These are phyloP conservation scores for Tetracentron sinense DNA, from an alignment of 164 flowering plant genomes.

Conservation along the genomic window DNA sequence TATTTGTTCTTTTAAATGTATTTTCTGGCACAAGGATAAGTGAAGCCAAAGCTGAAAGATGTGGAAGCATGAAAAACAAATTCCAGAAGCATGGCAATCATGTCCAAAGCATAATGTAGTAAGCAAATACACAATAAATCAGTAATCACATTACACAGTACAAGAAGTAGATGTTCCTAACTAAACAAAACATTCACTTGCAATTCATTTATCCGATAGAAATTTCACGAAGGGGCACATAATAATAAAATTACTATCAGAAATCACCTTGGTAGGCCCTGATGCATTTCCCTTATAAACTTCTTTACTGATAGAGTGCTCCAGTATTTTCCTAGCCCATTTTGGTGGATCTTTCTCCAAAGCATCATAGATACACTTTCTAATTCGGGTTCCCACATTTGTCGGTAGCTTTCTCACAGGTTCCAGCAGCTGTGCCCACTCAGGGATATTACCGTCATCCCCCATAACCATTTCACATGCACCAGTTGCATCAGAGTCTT, in stretches of 20 bases:
- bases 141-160: not conserved
- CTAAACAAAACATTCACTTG: no score
- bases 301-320: conserved; percentile 90
- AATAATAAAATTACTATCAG: not conserved
- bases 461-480: conserved; percentile 26
- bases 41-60: not conserved
- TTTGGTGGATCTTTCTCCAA: conserved; percentile 77
- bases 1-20: not conserved
- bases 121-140: not conserved
- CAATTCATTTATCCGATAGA: not conserved
- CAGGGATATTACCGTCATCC: conserved; percentile 49
- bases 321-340: conserved; percentile 83
- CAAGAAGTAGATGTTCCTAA: not conserved
- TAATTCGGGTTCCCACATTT: conserved; percentile 93
- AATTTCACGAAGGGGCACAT: not conserved
- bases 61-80: not conserved
- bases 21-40: not conserved
- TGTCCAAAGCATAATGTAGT: not conserved
- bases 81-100: no score
- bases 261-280: conserved; percentile 95
- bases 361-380: conserved; percentile 90
- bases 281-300: conserved; percentile 99
- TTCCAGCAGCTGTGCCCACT: conserved; percentile 80
- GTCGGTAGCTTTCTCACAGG: conserved; percentile 96
- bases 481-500: conserved; percentile 38